Evolutionary conservation across 2,329 filamentous ascomycete genomes (phyloP).

Genomic region (Tolypocladium cylindrosporum): DNA sequence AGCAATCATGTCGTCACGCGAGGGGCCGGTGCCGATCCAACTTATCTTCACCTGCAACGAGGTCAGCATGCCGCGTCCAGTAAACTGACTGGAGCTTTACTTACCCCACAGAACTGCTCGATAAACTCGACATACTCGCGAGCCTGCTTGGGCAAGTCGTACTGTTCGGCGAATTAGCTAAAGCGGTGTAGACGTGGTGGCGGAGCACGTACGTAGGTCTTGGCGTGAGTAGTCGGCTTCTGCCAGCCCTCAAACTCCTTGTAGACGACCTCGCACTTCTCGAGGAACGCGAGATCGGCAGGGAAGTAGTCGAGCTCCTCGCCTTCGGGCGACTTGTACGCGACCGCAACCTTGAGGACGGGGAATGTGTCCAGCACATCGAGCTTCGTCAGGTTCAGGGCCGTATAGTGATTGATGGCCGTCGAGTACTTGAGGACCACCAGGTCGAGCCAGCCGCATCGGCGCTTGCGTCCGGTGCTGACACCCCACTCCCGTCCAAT

Average conservation of each 20-base stretch:
- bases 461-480: slow-evolving; percentile 7
- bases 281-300: slow-evolving; percentile 4
- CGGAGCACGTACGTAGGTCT: slow-evolving; percentile 2
- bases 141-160: slow-evolving; percentile 42
- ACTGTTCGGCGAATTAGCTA: background rate
- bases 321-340: slow-evolving; percentile 9
- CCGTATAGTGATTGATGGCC: slow-evolving; percentile 5
- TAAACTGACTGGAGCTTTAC: slow-evolving; percentile 5
- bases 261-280: slow-evolving; percentile 5
- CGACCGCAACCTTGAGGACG: slow-evolving; percentile 45
- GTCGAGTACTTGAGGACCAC: slow-evolving; percentile 3
- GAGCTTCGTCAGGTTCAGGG: slow-evolving; percentile 9
- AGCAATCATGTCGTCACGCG: slow-evolving; percentile 52
- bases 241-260: slow-evolving; percentile 6
- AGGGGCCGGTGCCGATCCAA: slow-evolving; percentile 58
- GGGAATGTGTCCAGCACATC: slow-evolving; percentile 20
- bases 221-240: slow-evolving; percentile 4
- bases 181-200: background rate
- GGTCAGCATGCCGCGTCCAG: slow-evolving; percentile 3
- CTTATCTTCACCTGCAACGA: slow-evolving; percentile 27
- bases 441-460: slow-evolving; percentile 11
- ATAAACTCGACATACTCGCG: slow-evolving; percentile 56
- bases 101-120: slow-evolving; percentile 54
- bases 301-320: slow-evolving; percentile 8
- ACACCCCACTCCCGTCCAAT: slow-evolving; percentile 18